These are phyloP conservation scores for Hirschfeldia incana DNA, from an alignment of 345 rosid species.

Conservation along the genomic window DNA sequence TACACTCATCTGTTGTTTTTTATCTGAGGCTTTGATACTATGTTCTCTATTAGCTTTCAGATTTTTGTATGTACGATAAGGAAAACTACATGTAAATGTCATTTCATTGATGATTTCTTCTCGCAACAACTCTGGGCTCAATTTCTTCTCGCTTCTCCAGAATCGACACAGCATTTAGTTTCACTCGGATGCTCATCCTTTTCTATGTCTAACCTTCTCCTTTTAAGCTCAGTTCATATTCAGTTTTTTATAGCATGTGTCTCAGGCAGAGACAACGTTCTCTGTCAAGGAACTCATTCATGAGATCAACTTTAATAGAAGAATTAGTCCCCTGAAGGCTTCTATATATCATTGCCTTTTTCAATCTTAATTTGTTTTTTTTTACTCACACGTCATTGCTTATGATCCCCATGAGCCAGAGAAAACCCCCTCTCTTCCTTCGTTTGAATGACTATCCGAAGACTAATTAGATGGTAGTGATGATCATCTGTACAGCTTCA, in stretches of 20 bases:
- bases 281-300: background rate
- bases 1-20: background rate
- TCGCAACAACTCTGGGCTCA: too few species aligned
- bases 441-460: background rate
- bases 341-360: background rate
- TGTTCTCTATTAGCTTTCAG: conserved; percentile 9
- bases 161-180: too few species aligned
- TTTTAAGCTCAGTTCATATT: background rate
- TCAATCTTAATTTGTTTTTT: background rate
- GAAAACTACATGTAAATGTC: conserved; percentile 10
- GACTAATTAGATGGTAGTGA: background rate
- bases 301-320: background rate
- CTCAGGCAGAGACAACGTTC: background rate
- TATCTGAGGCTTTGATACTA: conserved; percentile 1
- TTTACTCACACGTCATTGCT: background rate
- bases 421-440: background rate
- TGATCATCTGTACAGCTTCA: background rate
- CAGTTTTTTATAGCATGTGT: background rate
- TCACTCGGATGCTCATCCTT: background rate
- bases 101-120: background rate
- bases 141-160: too few species aligned
- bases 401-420: background rate
- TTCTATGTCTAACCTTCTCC: background rate
- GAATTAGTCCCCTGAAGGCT: background rate
- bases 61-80: conserved; percentile 2